Base-by-base conservation (phyloP, 371 early-diverging fungal species). In the Mortierella sp. region DNA sequence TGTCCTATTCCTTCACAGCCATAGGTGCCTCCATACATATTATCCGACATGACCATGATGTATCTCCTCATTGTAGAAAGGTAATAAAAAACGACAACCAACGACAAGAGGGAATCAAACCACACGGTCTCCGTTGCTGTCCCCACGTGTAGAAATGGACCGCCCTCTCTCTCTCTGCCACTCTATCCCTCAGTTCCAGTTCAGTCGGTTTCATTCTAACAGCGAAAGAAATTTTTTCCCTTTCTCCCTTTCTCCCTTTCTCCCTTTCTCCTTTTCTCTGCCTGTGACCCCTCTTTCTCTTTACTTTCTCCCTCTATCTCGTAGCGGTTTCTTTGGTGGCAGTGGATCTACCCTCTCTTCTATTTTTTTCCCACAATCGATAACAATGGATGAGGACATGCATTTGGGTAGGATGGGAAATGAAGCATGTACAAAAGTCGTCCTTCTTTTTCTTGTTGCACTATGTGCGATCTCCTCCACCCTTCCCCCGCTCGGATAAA, bases 141-240 rank as follows among this genome's bases (percentile, higher is more conserved):
- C 32, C 32, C 44, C 48, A 48, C 49, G 72, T 48, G 72, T 43
- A 48, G 72, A 44, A 72, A 48, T 72, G 44, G 29, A 48, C 48
- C 3, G 32, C 27, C 44, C 44, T 24, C 46, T 46, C 14, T 14
- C 16, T 14, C 16, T 35, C 35, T 35, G 2, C 35, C 35, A 35
- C 35, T 49, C 49, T 49, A 14, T 49, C 49, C 5, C 4, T 49
- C 21, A 6, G 21, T 51, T 18, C 51, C 51, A 21, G 51, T 21
- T 35, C 65, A 38, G 65, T 63, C 38, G 65, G 65, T 63, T 63
- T 63, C 65, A 63, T 63, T 35, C 65, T 32, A 27, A 49, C 14
- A 16, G 43, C 21, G 35, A 70, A 43, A 43, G 21, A 48, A 44
- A 29, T 72, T 72, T 72, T 48, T 48, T 72, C 16, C 72, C n/a